Conservation (phyloP, 441 rosid genomes). For the Pelargonium cotyledonis region DNA sequence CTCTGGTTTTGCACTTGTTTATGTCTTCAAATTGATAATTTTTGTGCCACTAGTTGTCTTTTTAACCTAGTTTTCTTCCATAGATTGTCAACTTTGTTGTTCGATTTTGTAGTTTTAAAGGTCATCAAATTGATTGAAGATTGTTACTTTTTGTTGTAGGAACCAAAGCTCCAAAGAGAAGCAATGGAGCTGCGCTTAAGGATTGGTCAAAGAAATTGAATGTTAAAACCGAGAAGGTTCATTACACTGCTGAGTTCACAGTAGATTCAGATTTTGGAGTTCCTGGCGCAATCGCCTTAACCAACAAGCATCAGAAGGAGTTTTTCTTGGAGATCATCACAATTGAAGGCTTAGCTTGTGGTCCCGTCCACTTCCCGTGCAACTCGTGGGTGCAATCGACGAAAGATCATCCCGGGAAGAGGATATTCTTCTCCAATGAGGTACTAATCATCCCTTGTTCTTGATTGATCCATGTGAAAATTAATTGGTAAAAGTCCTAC, state of each 20-base stretch:
- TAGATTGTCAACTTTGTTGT: too few relatives aligned
- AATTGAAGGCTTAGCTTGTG: slow-evolving; percentile 76
- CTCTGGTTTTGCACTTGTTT: too few relatives aligned
- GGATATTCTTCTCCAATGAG: slow-evolving; percentile 82
- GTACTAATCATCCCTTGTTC: slow-evolving; percentile 22
- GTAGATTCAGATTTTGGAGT: slow-evolving; percentile 65
- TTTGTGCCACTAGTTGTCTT: too few relatives aligned
- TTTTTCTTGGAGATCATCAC: slow-evolving; percentile 76
- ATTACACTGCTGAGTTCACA: slow-evolving; percentile 71
- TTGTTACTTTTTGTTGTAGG: slow-evolving; percentile 26
- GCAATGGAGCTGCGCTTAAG: slow-evolving; percentile 54
- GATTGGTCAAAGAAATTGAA: slow-evolving; percentile 82
- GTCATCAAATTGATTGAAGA: too few relatives aligned
- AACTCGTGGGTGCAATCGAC: slow-evolving; percentile 87
- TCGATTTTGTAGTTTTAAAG: neutral
- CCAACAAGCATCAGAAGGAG: slow-evolving; percentile 79
- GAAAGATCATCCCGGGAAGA: slow-evolving; percentile 50
- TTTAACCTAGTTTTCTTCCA: too few relatives aligned
- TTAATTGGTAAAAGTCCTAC: neutral
- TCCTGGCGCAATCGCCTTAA: slow-evolving; percentile 79
- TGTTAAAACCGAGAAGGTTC: slow-evolving; percentile 64
- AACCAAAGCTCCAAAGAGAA: slow-evolving; percentile 67
- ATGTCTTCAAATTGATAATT: too few relatives aligned
- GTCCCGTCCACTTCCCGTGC: slow-evolving; percentile 84
- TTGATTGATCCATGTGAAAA: too few relatives aligned